Percentiles rank a stretch among this genome's conserved stretches.
Evolutionary conservation across 2,329 filamentous ascomycete species (phyloP).

Genomic region (Polytolypa hystricis): DNA sequence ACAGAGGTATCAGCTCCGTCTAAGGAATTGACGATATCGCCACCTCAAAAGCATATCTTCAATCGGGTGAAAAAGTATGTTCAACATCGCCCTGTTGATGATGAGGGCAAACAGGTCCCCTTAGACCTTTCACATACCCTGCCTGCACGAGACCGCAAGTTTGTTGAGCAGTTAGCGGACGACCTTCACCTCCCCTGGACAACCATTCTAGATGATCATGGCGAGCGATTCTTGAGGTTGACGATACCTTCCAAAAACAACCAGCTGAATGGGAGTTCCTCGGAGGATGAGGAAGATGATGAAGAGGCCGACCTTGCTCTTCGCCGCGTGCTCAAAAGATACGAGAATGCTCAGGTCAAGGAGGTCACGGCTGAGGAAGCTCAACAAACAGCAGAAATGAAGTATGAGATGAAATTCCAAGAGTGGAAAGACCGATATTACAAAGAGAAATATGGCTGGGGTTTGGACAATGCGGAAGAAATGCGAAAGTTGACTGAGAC

Average conservation of each 20-base stretch:
- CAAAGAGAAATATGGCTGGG: conserved; percentile 81
- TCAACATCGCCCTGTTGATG: conserved; percentile 50
- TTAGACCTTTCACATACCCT: conserved; percentile 64
- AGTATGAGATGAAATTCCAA: conserved; percentile 82
- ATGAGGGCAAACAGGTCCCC: conserved; percentile 35
- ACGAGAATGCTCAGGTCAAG: conserved; percentile 78
- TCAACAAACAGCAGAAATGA: conserved; percentile 64
- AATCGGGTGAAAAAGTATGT: conserved; percentile 73
- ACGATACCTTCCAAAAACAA: conserved; percentile 45
- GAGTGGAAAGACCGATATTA: conserved; percentile 96
- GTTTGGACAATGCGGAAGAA: conserved; percentile 66
- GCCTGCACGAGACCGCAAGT: conserved; percentile 79
- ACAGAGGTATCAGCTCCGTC: conserved; percentile 46
- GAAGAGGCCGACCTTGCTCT: conserved; percentile 77
- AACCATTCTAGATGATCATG: conserved; percentile 52
- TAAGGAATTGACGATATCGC: conserved; percentile 61
- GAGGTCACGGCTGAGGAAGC: conserved; percentile 71
- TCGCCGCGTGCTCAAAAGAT: conserved; percentile 73
- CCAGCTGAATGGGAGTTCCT: conserved; percentile 26
- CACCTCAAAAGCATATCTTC: conserved; percentile 72
- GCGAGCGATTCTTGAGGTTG: conserved; percentile 55
- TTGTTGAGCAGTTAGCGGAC: conserved; percentile 75
- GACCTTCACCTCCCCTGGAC: conserved; percentile 56
- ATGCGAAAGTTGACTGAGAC: conserved; percentile 79
- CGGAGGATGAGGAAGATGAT: conserved; percentile 56